Percentiles rank a stretch among this genome's conserved stretches.
These are phyloP conservation scores for Alternaria burnsii DNA, from an alignment of 2,329 filamentous ascomycete genomes.

Conservation along the genomic window DNA sequence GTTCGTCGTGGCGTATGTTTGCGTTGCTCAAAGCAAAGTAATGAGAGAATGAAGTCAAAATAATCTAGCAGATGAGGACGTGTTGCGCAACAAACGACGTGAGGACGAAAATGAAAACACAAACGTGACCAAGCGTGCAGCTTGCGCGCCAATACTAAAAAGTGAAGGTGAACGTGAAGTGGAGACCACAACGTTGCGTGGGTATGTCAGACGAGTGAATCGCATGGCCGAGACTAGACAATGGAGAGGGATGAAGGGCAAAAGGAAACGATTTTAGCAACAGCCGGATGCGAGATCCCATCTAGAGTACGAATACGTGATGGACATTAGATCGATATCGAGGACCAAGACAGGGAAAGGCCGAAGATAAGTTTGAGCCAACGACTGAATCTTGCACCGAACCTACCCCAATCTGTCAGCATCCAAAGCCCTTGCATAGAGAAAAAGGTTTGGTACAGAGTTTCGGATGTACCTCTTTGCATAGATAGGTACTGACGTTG, in stretches of 20 bases:
- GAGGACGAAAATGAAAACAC: background rate
- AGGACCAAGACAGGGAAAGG: background rate
- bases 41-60: background rate
- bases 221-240: background rate
- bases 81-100: constrained; percentile 1
- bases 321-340: background rate
- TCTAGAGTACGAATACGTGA: constrained; percentile 21
- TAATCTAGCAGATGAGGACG: background rate
- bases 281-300: constrained; percentile 22
- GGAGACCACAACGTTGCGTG: background rate
- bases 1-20: background rate
- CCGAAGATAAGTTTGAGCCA: background rate
- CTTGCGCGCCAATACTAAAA: constrained; percentile 1
- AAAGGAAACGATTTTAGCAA: background rate
- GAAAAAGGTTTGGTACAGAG: background rate
- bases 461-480: constrained; percentile 4
- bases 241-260: background rate
- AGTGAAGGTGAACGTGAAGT: constrained; percentile 8
- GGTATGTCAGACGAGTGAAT: background rate
- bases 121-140: background rate
- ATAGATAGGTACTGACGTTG: constrained; percentile 31
- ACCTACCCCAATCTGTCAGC: background rate
- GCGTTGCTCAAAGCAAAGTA: background rate
- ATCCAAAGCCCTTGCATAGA: background rate
- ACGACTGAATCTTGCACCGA: too few relatives aligned